Base-by-base conservation (phyloP, 805 yeast species). In the baker's yeast (Saccharomyces cerevisiae) region DNA sequence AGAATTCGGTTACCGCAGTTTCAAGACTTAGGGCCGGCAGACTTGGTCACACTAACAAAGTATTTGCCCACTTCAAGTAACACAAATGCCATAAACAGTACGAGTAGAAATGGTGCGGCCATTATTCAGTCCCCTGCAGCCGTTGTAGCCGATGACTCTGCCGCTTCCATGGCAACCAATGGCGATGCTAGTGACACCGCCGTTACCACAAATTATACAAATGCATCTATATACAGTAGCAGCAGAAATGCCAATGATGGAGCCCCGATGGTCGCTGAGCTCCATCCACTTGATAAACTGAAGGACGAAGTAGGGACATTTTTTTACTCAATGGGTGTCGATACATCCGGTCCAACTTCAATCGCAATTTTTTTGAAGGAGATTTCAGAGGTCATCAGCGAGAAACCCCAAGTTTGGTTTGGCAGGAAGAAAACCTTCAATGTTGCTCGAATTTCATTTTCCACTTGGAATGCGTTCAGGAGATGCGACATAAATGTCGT, bases 341-440 rank as follows among this genome's bases (percentile, higher is more conserved):
- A 87, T 64, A 84, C 87, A 21, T 82, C 89, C 26, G 84, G 82
- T 61, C 80, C 89, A 14, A 87, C 94, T 1, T 79, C 90, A 1
- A 82, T 87, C 53, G 91, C 92, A 10, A 90, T 90, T 1, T 82
- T 83, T 54, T 71, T 87, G 54, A 87, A 85, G 65, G 78, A 81
- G 6, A 67, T 87, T 58, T 84, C 89, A 32, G 86, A 80, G 53
- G 73, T 83, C 41, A 82, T 87, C 30, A 69, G 78, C 27, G 81
- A 79, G 55, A 72, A 79, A 31, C 81, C 83, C 5, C 96, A 87
- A 67, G 73, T 79, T 48, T 87, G 96, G 96, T 87, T 86, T 72
- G 90, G 91, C 13, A 88, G 83, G 64, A 78, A 76, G 58, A 86
- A 80, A 62, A 77, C 77, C 56, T 87, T 82, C 79, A 83, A 81